Evolutionary conservation across 2,329 filamentous ascomycete genomes (phyloP).

Genomic region (Orbilia javanica): DNA sequence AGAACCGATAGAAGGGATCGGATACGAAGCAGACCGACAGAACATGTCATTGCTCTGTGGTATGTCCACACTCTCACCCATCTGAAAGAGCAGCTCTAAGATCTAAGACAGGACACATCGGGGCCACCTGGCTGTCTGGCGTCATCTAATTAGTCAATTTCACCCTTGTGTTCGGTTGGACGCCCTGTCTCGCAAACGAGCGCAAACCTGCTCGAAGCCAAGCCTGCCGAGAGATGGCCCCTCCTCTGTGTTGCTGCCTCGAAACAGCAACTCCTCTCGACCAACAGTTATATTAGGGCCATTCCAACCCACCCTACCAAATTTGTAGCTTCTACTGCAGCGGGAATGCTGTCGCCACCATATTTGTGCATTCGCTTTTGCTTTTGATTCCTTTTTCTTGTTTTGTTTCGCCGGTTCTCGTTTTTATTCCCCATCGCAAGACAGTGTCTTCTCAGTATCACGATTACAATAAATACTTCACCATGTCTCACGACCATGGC

Average conservation of each 20-base stretch:
- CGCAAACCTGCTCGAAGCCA: constrained; percentile 40
- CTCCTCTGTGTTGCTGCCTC: constrained; percentile 20
- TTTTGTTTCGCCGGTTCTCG: background rate
- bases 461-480: constrained; percentile 5
- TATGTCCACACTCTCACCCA: constrained; percentile 12
- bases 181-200: constrained; percentile 44
- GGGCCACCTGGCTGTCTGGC: constrained; percentile 49
- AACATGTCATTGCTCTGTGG: constrained; percentile 52
- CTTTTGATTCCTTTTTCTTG: constrained; percentile 13
- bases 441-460: background rate
- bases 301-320: constrained; percentile 13
- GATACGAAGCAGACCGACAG: constrained; percentile 45
- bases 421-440: background rate
- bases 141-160: constrained; percentile 29
- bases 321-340: constrained; percentile 1
- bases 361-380: constrained; percentile 6
- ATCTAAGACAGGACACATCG: constrained; percentile 31
- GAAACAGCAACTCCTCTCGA: constrained; percentile 33
- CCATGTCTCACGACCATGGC: constrained; percentile 49
- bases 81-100: constrained; percentile 12
- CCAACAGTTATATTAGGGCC: constrained; percentile 8
- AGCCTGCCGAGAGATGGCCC: constrained; percentile 21
- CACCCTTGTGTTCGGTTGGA: constrained; percentile 28
- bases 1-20: constrained; percentile 40
- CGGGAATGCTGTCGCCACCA: constrained; percentile 20